Percentiles rank a stretch among this genome's conserved stretches.
phyloP scores from a whole-genome alignment of 352 stramenopile species.

The Globisporangium parvum region DNA sequence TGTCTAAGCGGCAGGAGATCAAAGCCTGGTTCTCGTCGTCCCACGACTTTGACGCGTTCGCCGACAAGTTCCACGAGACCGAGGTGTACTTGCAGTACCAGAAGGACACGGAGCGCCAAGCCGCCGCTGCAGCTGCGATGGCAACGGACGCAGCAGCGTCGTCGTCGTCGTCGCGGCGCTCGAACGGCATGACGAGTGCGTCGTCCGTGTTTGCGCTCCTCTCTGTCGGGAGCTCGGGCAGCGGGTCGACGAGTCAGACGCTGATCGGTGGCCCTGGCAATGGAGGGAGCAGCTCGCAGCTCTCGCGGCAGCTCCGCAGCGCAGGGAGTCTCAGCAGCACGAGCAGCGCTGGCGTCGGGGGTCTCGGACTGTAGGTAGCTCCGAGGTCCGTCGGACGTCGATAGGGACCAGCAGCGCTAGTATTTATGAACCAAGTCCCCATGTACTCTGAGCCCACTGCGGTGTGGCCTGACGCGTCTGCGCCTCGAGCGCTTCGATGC shows the following conservation, averaged over 20 bases:
- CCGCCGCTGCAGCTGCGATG: background rate
- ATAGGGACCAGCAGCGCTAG: too few species aligned
- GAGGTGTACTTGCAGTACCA: constrained; percentile 42
- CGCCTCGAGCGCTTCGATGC: constrained; percentile 4
- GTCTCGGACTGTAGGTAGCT: background rate
- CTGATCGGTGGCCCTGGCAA: background rate
- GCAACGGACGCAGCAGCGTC: constrained; percentile 1
- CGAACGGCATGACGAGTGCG: background rate
- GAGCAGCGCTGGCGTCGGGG: constrained; percentile 23
- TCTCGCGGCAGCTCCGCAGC: constrained; percentile 42
- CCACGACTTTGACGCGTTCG: constrained; percentile 76
- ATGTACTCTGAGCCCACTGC: constrained; percentile 19
- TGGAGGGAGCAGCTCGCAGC: constrained; percentile 11
- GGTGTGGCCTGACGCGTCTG: background rate
- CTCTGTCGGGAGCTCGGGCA: constrained; percentile 32
- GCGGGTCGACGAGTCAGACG: constrained; percentile 15
- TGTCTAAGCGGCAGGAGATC: constrained; percentile 77
- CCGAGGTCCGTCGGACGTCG: too few species aligned
- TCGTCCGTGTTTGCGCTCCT: constrained; percentile 19
- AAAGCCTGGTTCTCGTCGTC: constrained; percentile 83
- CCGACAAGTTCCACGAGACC: constrained; percentile 62
- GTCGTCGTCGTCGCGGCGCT: background rate
- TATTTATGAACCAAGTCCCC: constrained; percentile 51
- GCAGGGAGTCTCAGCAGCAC: constrained; percentile 60
- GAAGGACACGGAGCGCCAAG: constrained; percentile 17